phyloP scores from a whole-genome alignment of 306 rosid species.

The Sicyos edulis region DNA sequence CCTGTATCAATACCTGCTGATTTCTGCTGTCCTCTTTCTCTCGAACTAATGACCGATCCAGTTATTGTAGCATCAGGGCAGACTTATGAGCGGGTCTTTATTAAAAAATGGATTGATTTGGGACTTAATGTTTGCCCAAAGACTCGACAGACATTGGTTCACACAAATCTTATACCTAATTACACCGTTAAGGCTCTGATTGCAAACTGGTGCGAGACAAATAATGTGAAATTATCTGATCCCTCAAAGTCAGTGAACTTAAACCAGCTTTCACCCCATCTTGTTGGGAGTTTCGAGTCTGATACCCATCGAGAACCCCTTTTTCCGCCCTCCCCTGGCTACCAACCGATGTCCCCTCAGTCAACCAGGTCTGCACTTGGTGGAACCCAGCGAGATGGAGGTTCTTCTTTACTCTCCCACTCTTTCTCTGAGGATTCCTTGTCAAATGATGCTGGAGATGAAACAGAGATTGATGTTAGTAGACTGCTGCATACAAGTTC shows the following conservation, averaged over 20 bases:
- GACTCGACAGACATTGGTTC: conserved; percentile 86
- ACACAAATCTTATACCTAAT: conserved; percentile 82
- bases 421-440: conserved; percentile 19
- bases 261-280: conserved; percentile 49
- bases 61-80: conserved; percentile 99
- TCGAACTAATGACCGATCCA: conserved; percentile 97
- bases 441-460: conserved; percentile 19
- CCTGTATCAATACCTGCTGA: conserved; percentile 85
- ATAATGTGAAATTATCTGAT: conserved; percentile 75
- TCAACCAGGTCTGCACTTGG: conserved; percentile 15
- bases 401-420: conserved; percentile 15
- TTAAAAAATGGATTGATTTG: conserved; percentile 85
- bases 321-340: conserved; percentile 15
- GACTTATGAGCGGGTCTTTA: conserved; percentile 86
- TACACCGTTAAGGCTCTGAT: conserved; percentile 96
- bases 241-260: conserved; percentile 38
- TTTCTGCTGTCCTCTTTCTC: conserved; percentile 97
- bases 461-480: conserved; percentile 3
- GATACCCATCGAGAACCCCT: conserved; percentile 20
- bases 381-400: conserved; percentile 19
- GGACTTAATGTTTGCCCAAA: conserved; percentile 94
- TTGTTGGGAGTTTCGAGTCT: conserved; percentile 12
- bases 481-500: conserved; percentile 10
- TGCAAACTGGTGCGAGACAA: conserved; percentile 95
- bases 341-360: conserved; percentile 21